phyloP scores from a whole-genome alignment of 2,329 filamentous ascomycete species.

The Sporothrix luriei region DNA sequence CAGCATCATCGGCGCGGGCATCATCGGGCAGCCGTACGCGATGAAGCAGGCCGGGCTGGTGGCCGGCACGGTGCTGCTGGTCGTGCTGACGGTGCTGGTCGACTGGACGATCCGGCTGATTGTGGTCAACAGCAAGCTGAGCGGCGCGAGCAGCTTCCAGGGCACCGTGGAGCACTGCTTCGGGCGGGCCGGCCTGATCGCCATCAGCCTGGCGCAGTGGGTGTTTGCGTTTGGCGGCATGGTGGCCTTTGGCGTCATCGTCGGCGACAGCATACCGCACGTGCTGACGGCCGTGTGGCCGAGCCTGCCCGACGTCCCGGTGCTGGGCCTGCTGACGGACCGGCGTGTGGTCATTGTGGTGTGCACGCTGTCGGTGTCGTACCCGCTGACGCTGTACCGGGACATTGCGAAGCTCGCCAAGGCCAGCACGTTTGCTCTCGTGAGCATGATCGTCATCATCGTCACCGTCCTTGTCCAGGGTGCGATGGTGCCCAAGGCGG shows the following conservation, averaged over 20 bases:
- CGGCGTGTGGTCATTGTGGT: slow-evolving; percentile 83
- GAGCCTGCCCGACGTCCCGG: slow-evolving; percentile 67
- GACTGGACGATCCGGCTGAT: slow-evolving; percentile 99
- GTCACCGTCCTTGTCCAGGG: slow-evolving; percentile 85
- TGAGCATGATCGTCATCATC: slow-evolving; percentile 92
- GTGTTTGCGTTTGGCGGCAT: slow-evolving; percentile 98
- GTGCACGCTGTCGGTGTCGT: slow-evolving; percentile 83
- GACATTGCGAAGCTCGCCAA: slow-evolving; percentile 98
- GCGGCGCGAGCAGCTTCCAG: slow-evolving; percentile 91
- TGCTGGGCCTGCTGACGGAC: slow-evolving; percentile 80
- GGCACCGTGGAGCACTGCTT: slow-evolving; percentile 96
- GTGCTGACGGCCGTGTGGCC: slow-evolving; percentile 84
- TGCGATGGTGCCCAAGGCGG: slow-evolving; percentile 69
- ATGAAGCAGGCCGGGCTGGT: slow-evolving; percentile 86
- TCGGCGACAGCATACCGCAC: slow-evolving; percentile 93
- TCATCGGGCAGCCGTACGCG: slow-evolving; percentile 91
- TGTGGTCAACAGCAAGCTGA: slow-evolving; percentile 95
- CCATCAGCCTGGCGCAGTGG: slow-evolving; percentile 91
- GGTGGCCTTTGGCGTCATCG: slow-evolving; percentile 96
- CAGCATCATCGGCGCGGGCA: slow-evolving; percentile 83
- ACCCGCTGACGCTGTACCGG: slow-evolving; percentile 87
- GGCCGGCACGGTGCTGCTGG: slow-evolving; percentile 75
- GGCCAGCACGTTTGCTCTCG: slow-evolving; percentile 86
- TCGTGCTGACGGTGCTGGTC: slow-evolving; percentile 77
- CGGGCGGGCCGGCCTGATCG: slow-evolving; percentile 81